These are phyloP conservation scores for Lactifluus pinguis DNA, from an alignment of 768 basidiomycete species.

Conservation along the genomic window DNA sequence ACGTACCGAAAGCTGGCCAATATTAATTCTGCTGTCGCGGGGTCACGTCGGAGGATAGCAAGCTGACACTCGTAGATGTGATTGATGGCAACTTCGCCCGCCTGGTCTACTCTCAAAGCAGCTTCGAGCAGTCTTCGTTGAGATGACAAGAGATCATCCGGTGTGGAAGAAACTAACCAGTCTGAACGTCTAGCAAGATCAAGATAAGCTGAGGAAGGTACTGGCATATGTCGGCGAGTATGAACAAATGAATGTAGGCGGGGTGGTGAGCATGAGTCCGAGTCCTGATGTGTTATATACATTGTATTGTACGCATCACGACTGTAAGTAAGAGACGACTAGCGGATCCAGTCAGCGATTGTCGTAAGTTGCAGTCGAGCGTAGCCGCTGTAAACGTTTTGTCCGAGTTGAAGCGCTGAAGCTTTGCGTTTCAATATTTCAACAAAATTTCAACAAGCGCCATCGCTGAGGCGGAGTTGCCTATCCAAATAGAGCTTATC, in stretches of 20 bases:
- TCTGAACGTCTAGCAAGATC: constrained; percentile 29
- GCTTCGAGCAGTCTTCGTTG: constrained; percentile 48
- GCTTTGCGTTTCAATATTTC: too few species aligned
- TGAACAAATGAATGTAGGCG: constrained; percentile 9
- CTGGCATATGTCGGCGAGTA: constrained; percentile 20
- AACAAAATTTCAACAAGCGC: too few species aligned
- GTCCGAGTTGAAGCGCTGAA: too few species aligned
- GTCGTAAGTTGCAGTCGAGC: background rate
- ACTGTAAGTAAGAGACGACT: background rate
- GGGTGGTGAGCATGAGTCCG: background rate
- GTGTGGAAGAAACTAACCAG: constrained; percentile 45
- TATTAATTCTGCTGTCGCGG: constrained; percentile 52
- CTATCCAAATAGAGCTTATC: too few species aligned
- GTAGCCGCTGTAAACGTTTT: too few species aligned
- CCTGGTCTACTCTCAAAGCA: constrained; percentile 87
- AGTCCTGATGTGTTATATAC: background rate
- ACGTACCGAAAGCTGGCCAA: constrained; percentile 43
- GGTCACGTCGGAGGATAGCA: constrained; percentile 57
- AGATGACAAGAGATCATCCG: constrained; percentile 37
- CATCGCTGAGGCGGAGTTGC: too few species aligned
- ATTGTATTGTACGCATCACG: background rate
- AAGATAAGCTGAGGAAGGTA: constrained; percentile 44
- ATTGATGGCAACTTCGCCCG: constrained; percentile 92
- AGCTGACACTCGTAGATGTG: constrained; percentile 90
- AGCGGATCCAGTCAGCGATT: background rate